phyloP scores from a whole-genome alignment of 1,284 basidiomycete species.

The Heterobasidion occidentale region DNA sequence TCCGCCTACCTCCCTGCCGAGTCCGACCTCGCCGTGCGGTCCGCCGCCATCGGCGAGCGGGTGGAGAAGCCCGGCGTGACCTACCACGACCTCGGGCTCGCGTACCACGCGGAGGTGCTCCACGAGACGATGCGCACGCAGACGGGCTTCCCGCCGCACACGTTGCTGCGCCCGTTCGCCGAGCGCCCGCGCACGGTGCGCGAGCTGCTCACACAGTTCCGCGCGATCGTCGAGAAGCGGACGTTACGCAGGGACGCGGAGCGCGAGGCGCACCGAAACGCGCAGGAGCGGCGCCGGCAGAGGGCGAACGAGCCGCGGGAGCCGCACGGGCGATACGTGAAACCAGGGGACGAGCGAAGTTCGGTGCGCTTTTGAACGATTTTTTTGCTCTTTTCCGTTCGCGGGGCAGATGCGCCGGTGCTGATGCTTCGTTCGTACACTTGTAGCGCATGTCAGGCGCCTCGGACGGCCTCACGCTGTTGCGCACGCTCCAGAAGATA shows the following conservation, averaged over 20 bases:
- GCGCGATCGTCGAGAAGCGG: background rate
- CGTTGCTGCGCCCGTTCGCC: background rate
- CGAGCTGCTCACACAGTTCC: background rate
- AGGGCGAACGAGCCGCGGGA: too few relatives aligned
- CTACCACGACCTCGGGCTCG: slow-evolving; percentile 6
- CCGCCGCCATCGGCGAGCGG: background rate
- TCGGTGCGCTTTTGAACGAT: too few relatives aligned
- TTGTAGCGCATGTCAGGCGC: too few relatives aligned
- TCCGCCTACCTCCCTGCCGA: background rate
- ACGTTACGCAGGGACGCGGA: background rate
- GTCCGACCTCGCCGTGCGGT: background rate
- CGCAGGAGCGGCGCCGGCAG: too few relatives aligned
- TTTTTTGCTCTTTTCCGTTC: too few relatives aligned
- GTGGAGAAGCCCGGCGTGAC: slow-evolving; percentile 6
- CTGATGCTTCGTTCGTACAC: too few relatives aligned
- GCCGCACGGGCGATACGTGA: too few relatives aligned
- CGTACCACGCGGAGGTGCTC: slow-evolving; percentile 6
- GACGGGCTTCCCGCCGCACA: background rate
- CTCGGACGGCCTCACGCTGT: too few relatives aligned
- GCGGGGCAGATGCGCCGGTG: too few relatives aligned
- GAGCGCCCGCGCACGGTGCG: slow-evolving; percentile 4
- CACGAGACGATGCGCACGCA: slow-evolving; percentile 3
- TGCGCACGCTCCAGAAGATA: too few relatives aligned
- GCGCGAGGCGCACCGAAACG: too few relatives aligned
- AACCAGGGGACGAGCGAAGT: too few relatives aligned